Percentiles rank a stretch among this genome's conserved stretches.
Evolutionary conservation across 169 alveolate genomes (phyloP).

Genomic region (Cryptosporidium sp.): DNA sequence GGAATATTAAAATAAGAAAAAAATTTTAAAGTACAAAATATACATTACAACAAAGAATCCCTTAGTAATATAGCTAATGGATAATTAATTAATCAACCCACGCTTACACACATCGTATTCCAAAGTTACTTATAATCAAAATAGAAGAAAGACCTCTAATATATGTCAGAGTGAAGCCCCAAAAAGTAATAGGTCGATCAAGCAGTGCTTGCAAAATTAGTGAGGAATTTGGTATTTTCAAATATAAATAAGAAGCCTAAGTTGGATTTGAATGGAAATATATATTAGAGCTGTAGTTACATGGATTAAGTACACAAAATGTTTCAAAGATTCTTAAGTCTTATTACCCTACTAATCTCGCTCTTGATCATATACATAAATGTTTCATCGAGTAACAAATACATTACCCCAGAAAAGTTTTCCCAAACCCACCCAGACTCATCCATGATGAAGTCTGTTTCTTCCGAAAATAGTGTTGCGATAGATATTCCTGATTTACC

Average conservation of each 20-base stretch:
- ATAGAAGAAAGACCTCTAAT: background rate
- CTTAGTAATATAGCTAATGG: background rate
- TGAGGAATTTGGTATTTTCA: too few species aligned
- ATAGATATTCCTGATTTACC: constrained; percentile 68
- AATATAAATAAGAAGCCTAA: background rate
- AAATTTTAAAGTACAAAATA: too few species aligned
- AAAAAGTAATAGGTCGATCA: too few species aligned
- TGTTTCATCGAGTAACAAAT: constrained; percentile 15
- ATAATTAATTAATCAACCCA: background rate
- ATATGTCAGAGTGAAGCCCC: background rate
- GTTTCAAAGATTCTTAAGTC: background rate
- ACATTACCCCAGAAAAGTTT: constrained; percentile 53
- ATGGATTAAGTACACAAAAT: background rate
- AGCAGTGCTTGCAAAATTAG: too few species aligned
- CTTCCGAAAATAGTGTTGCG: background rate
- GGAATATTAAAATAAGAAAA: background rate
- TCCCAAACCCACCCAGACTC: constrained; percentile 20
- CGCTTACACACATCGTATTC: background rate
- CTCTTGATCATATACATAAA: background rate
- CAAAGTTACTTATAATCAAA: background rate
- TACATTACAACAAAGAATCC: background rate
- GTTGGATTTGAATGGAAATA: background rate
- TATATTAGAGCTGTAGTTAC: too few species aligned
- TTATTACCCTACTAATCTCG: background rate
- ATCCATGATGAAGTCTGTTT: background rate